These are phyloP conservation scores for Gyromitra esculenta DNA, from an alignment of 2,329 filamentous ascomycete genomes.

Conservation along the genomic window DNA sequence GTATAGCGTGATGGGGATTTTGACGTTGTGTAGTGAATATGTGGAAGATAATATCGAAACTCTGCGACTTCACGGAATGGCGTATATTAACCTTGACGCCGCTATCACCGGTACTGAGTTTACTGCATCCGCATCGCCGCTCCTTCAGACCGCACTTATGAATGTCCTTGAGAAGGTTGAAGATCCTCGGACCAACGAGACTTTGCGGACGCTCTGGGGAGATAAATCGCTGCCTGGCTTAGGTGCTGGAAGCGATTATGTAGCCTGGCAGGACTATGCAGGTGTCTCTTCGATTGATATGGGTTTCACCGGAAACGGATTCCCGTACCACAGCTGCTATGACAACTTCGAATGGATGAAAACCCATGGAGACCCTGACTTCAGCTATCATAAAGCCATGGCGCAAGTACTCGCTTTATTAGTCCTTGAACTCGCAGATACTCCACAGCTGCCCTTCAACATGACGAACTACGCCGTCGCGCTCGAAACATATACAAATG, in stretches of 20 bases:
- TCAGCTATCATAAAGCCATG: constrained; percentile 80
- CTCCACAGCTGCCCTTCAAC: constrained; percentile 83
- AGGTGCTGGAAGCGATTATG: constrained; percentile 81
- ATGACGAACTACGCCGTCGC: constrained; percentile 75
- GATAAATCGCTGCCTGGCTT: constrained; percentile 72
- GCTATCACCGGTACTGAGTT: constrained; percentile 81
- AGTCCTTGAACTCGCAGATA: constrained; percentile 84
- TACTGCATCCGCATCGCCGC: constrained; percentile 79
- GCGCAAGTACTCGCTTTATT: constrained; percentile 82
- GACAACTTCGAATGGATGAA: constrained; percentile 90
- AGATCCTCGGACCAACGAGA: constrained; percentile 77
- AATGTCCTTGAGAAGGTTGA: constrained; percentile 77
- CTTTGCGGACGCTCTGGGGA: constrained; percentile 79
- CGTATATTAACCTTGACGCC: constrained; percentile 90
- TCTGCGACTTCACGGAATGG: constrained; percentile 78
- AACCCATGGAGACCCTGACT: constrained; percentile 80
- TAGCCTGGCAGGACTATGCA: constrained; percentile 89
- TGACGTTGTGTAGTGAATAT: constrained; percentile 68
- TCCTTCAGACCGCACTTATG: constrained; percentile 77
- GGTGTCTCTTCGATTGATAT: constrained; percentile 90
- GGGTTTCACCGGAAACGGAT: constrained; percentile 73
- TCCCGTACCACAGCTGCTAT: constrained; percentile 83
- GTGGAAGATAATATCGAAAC: constrained; percentile 83
- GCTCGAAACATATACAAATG: constrained; percentile 72
- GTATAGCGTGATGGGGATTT: background rate